Evolutionary conservation across 306 rosid species (phyloP).

Genomic region (Acacia crassicarpa): DNA sequence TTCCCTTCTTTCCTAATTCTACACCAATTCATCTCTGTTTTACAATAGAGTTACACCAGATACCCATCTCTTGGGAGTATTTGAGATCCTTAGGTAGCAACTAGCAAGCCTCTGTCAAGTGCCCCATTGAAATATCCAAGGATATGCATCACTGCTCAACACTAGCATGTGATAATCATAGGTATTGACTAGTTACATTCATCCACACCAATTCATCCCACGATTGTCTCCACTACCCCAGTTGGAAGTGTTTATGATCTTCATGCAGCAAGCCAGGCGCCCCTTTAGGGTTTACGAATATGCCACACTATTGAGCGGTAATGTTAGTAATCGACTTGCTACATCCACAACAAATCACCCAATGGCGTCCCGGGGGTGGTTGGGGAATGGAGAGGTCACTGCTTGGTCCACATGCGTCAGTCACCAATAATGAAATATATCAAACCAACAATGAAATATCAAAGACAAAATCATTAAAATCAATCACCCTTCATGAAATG

Average conservation of each 20-base stretch:
- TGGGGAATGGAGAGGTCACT: background rate
- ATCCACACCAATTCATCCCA: background rate
- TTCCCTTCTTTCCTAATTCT: too few relatives aligned
- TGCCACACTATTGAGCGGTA: background rate
- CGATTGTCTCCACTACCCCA: background rate
- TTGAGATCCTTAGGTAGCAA: background rate
- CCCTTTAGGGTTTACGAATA: background rate
- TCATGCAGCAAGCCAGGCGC: background rate
- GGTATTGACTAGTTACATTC: background rate
- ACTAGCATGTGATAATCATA: background rate
- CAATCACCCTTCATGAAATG: background rate
- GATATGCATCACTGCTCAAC: background rate
- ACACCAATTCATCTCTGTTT: too few relatives aligned
- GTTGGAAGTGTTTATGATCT: background rate
- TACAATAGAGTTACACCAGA: too few relatives aligned
- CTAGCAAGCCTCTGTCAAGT: background rate
- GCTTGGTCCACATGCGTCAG: background rate
- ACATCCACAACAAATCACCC: background rate
- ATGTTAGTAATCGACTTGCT: background rate
- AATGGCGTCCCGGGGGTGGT: background rate
- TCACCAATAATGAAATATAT: background rate
- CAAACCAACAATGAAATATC: background rate
- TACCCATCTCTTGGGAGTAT: background rate
- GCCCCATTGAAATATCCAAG: background rate
- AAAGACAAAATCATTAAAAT: background rate